Conservation (phyloP, 2,329 filamentous ascomycete genomes). For the Talaromyces amestolkiae region DNA sequence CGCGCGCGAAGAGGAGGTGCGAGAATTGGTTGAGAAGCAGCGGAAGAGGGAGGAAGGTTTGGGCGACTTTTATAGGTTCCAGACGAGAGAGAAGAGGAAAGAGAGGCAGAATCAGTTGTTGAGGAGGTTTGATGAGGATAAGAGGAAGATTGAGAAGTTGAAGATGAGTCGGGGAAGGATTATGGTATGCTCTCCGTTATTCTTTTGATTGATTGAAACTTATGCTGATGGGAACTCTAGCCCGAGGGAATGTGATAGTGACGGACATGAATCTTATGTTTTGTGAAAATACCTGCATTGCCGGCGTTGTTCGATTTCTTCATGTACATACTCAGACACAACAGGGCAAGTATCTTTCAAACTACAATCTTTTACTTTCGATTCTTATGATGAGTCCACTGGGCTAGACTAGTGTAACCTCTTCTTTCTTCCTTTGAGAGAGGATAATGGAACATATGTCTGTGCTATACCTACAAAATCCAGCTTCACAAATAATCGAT, state of each 20-base stretch:
- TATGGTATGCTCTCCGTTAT: conserved; percentile 37
- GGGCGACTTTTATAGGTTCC: conserved; percentile 80
- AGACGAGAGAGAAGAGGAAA: conserved; percentile 76
- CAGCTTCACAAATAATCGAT: conserved; percentile 52
- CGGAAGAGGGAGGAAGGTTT: conserved; percentile 64
- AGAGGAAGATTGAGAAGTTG: conserved; percentile 68
- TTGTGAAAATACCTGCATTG: neutral
- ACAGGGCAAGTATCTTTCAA: neutral
- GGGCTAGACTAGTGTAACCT: conserved; percentile 50
- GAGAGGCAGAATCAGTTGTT: conserved; percentile 67
- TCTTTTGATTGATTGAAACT: conserved; percentile 9
- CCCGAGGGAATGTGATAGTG: conserved; percentile 31
- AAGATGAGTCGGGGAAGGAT: conserved; percentile 64
- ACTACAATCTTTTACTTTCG: neutral
- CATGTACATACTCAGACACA: neutral
- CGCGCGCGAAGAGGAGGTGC: conserved; percentile 68
- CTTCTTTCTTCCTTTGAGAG: conserved; percentile 15
- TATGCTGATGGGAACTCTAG: conserved; percentile 25
- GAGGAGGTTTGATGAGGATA: conserved; percentile 73
- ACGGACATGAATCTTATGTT: neutral
- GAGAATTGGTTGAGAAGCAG: conserved; percentile 57
- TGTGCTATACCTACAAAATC: conserved; percentile 58
- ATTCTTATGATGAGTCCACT: conserved; percentile 49
- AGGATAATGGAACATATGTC: conserved; percentile 23
- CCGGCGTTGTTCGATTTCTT: neutral